These are phyloP conservation scores for Drosera capensis DNA, from an alignment of 148 eudicot genomes.

Conservation along the genomic window DNA sequence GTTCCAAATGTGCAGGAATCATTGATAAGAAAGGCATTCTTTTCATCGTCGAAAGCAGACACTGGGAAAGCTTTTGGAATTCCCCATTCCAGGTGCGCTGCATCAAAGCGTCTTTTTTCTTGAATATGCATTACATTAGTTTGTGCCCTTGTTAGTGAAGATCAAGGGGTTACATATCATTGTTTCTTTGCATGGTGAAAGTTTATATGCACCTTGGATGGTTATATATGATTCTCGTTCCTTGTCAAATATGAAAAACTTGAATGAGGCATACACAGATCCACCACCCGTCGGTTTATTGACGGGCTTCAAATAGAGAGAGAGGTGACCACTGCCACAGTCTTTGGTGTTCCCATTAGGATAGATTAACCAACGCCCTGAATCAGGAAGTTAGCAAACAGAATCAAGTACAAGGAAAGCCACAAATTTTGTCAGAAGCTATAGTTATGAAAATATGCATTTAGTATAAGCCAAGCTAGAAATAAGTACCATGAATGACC, in stretches of 20 bases:
- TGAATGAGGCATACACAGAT: not conserved
- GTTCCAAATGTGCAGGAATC: not conserved
- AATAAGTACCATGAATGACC: constrained; percentile 4
- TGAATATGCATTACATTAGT: not conserved
- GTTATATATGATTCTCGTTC: not conserved
- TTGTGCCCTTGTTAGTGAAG: not conserved
- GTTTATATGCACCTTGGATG: not conserved
- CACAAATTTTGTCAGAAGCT: not conserved
- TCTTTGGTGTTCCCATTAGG: not conserved
- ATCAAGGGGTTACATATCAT: not conserved
- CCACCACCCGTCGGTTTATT: not conserved
- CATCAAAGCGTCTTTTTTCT: not conserved
- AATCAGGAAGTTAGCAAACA: not conserved
- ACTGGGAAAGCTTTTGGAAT: not conserved
- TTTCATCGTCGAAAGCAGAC: not conserved
- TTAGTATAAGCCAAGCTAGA: not conserved
- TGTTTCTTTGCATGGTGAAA: not conserved
- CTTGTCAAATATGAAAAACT: not conserved
- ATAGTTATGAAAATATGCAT: not conserved
- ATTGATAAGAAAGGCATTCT: not conserved
- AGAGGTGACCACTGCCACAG: not conserved
- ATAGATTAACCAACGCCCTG: not conserved
- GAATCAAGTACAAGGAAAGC: not conserved
- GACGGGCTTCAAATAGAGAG: not conserved
- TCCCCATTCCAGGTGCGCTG: not conserved